phyloP scores from a whole-genome alignment of 805 yeast species.

The Myxozyma mucilagina region DNA sequence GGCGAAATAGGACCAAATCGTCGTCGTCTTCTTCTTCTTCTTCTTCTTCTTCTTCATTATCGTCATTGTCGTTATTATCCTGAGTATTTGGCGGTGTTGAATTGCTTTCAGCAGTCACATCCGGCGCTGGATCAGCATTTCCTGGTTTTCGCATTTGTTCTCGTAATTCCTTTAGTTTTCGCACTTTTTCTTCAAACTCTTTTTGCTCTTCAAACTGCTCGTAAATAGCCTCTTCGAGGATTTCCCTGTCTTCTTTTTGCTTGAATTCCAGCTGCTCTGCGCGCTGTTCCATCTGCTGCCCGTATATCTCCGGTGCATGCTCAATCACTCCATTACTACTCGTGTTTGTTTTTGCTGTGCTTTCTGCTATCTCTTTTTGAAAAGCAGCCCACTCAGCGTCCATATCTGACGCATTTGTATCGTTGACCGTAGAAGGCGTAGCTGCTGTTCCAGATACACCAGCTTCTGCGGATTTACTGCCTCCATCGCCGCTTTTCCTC shows the following conservation, averaged over 20 bases:
- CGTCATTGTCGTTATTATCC: background rate
- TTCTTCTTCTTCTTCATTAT: conserved; percentile 14
- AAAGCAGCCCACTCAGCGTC: conserved; percentile 32
- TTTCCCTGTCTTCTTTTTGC: conserved; percentile 11
- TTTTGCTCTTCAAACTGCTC: conserved; percentile 29
- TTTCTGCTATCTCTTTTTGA: conserved; percentile 23
- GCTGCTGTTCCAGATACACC: too few species aligned
- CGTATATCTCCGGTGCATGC: conserved; percentile 8
- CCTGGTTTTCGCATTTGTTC: conserved; percentile 10
- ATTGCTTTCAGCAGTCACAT: background rate
- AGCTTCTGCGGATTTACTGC: background rate
- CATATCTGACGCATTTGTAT: conserved; percentile 8
- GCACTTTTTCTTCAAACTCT: conserved; percentile 18
- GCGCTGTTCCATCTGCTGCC: background rate
- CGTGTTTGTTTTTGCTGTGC: background rate
- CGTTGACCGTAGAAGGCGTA: too few species aligned
- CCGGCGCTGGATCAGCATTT: background rate
- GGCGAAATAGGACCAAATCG: background rate
- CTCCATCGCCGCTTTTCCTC: background rate
- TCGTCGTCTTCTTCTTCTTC: conserved; percentile 15
- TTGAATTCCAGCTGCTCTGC: conserved; percentile 3
- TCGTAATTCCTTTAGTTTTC: conserved; percentile 22
- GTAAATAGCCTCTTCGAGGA: conserved; percentile 13
- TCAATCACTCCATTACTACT: background rate
- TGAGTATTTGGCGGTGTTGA: background rate